Base-by-base conservation (phyloP, 345 rosid genomes). In the Combretum micranthum region DNA sequence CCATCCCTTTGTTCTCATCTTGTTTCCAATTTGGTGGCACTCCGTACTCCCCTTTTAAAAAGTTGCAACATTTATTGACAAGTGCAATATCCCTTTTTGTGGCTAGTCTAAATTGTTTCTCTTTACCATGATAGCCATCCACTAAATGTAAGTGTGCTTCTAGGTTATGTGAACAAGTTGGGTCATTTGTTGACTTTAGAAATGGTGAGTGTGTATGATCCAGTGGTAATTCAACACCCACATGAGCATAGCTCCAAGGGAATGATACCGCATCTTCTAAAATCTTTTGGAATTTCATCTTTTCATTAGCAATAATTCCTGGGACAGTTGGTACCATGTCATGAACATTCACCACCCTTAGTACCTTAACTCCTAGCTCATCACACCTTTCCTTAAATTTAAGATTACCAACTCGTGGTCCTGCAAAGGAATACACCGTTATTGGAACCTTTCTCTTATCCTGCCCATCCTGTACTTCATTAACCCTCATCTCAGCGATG, bases 331-430 rank as follows among this genome's bases (percentile, higher is more conserved):
- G 69, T 12, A 73, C 64, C 56, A 39, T 22, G 43, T 73, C 71
- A 2, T 69, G 69, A 44, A 68, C 55, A 17, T 68, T 73, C n/a
- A 55, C 56, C 16, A 53, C 57, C 59, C 77, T 65, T 16, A 61
- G 17, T 18, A 61, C 63, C 57, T 68, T 73, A 47, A 61, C 67
- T 19, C 62, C 65, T 0, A 73, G 67, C 53, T 57, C 37, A 17
- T 66, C 65, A 39, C 53, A 18, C 47, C 65, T 13, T 52, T 61
- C 62, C 64, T 65, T 69, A 50, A 69, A 62, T 52, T 44, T 44
- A n/a, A 11, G 19, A 44, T 69, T 69, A 19, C 68, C 77, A 0
- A 69, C 74, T 17, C 63, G 21, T 23, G 77, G 71, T 16, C 71
- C 65, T 21, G 64, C 50, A 42, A 73, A 73, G 9, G 68, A 53